Evolutionary conservation across 2,329 filamentous ascomycete genomes (phyloP).

Genomic region (Pseudogymnoascus sp.): DNA sequence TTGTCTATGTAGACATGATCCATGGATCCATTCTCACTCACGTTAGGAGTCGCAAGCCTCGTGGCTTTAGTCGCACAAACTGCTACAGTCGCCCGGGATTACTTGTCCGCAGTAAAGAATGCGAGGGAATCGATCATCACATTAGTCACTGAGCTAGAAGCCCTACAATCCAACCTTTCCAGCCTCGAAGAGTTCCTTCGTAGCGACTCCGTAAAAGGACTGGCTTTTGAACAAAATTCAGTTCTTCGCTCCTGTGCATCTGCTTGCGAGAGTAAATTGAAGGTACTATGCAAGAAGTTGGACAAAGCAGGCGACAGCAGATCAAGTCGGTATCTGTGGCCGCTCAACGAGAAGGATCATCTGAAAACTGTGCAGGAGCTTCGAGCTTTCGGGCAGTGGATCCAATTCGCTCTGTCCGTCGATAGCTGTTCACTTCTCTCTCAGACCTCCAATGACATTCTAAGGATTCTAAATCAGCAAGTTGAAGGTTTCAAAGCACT

Average conservation of each 20-base stretch:
- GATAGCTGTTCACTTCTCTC: slow-evolving; percentile 20
- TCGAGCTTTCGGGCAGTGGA: slow-evolving; percentile 17
- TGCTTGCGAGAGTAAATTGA: slow-evolving; percentile 13
- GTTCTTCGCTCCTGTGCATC: slow-evolving; percentile 9
- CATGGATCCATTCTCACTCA: neutral
- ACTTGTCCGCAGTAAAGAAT: neutral
- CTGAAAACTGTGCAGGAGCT: slow-evolving; percentile 19
- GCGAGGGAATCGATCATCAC: neutral
- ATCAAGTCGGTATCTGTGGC: slow-evolving; percentile 16
- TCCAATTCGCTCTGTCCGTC: slow-evolving; percentile 21
- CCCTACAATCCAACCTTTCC: neutral
- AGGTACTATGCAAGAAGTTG: slow-evolving; percentile 11
- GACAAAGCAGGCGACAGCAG: neutral
- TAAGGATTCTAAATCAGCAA: slow-evolving; percentile 16
- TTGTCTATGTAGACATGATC: neutral
- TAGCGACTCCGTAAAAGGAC: neutral
- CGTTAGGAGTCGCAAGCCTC: neutral
- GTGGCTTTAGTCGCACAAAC: neutral
- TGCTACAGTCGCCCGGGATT: neutral
- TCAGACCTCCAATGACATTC: slow-evolving; percentile 18
- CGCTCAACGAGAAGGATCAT: slow-evolving; percentile 20
- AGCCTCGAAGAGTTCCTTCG: neutral
- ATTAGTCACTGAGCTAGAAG: neutral
- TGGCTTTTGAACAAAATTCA: neutral
- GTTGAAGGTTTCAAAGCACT: slow-evolving; percentile 16